Evolutionary conservation across 805 yeast species (phyloP), one percentile per base, ranked within the genome.

Genomic region (Diddensiella santjacobensis): DNA sequence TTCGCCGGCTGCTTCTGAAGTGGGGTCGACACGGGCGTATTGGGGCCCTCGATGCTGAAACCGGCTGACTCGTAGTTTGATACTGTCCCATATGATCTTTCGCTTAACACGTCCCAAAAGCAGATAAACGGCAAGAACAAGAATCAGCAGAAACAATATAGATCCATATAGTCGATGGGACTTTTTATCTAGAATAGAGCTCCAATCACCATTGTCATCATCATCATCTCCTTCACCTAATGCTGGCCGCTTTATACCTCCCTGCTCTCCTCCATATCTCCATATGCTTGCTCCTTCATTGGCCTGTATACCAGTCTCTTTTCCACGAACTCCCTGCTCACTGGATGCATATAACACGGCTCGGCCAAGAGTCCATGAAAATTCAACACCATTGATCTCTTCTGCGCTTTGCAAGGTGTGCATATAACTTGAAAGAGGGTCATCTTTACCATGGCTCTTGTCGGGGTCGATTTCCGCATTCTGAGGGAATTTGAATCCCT

Each of bases 351-450:
- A 87, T 10, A 91, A 64, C 3, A 93, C 63, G 22, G 90, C 88
- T 59, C 85, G 83, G 3, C 99, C 99, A 30, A 93, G 64, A 0
- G 98, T 91, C 99, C 99, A 93, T 0, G 96, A 85, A 15, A 93
- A 70, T 56, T 93, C 99, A 3, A 81, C 79, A 1, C 95, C 96
- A 50, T 87, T 77, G 26, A 93, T 79, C 15, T 81, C 74, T 47
- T 83, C 82, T 0, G 93, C 89, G 51, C 95, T 84, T 65, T 84
- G 88, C 66, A 93, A 89, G 0, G 90, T 83, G 24, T 84, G 61
- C 73, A 60, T 48, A 37, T 50, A 56, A 4, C 36, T 15, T 23
- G 48, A 18, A 18, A 53, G 42, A 5, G 40, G 24, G 10, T 38
- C 39, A 17, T 31, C 35, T n/a, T 26, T 39, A 31, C 22, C 42